These are phyloP conservation scores for Saccharomycopsis javanensis DNA, from an alignment of 805 yeast species.

Conservation along the genomic window DNA sequence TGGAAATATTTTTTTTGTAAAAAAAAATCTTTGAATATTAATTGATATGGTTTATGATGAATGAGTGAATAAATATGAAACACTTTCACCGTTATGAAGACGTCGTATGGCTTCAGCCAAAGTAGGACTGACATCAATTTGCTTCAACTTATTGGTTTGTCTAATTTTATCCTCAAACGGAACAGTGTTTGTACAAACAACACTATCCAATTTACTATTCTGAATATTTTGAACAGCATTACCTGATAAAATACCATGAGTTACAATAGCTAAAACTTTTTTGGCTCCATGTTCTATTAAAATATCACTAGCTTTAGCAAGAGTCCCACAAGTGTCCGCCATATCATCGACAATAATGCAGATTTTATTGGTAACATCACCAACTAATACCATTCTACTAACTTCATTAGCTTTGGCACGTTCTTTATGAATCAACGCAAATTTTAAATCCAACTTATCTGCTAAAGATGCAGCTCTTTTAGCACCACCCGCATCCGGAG, in stretches of 20 bases:
- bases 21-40: too few relatives aligned
- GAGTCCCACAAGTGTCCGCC: constrained; percentile 86
- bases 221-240: constrained; percentile 65
- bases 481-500: constrained; percentile 90
- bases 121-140: constrained; percentile 62
- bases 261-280: constrained; percentile 70
- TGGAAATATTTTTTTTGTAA: too few relatives aligned
- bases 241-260: constrained; percentile 73
- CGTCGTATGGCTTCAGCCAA: constrained; percentile 78
- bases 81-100: constrained; percentile 80
- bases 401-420: constrained; percentile 78
- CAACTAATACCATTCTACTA: constrained; percentile 75
- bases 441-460: constrained; percentile 66
- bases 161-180: constrained; percentile 59
- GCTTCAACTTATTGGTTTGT: constrained; percentile 52
- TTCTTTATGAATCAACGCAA: constrained; percentile 80
- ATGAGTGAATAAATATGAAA: constrained; percentile 66
- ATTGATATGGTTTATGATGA: constrained; percentile 46
- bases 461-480: constrained; percentile 83
- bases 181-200: constrained; percentile 73
- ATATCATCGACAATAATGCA: constrained; percentile 79
- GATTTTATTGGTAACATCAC: constrained; percentile 67
- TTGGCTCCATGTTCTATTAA: constrained; percentile 58
- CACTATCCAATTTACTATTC: constrained; percentile 54
- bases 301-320: constrained; percentile 74